These are phyloP conservation scores for Pseudocercospora pini-densiflorae DNA, from an alignment of 2,329 filamentous ascomycete species.

Conservation along the genomic window DNA sequence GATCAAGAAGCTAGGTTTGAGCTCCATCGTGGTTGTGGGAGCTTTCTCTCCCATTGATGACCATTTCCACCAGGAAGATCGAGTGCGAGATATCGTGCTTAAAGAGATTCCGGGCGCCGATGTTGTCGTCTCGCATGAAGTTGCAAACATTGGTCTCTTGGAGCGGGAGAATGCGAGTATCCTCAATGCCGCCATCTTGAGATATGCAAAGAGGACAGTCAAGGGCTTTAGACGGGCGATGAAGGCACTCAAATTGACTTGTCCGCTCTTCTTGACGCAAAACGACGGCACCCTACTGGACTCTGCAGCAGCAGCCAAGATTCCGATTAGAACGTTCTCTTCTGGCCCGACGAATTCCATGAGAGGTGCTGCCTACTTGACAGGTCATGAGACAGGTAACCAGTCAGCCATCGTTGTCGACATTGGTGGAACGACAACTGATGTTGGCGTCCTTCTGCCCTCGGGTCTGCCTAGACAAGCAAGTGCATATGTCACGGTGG, in stretches of 20 bases:
- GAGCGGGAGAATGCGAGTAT: conserved; percentile 58
- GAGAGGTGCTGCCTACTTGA: conserved; percentile 62
- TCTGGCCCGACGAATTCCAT: conserved; percentile 60
- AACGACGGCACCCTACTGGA: conserved; percentile 58
- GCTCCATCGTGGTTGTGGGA: conserved; percentile 59
- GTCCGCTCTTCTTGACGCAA: conserved; percentile 57
- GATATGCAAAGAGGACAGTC: conserved; percentile 53
- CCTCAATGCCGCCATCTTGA: conserved; percentile 54
- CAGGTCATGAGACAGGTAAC: conserved; percentile 39
- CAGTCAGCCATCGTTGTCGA: conserved; percentile 61
- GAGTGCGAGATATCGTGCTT: conserved; percentile 54
- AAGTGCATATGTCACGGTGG: conserved; percentile 64
- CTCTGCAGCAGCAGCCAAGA: conserved; percentile 50
- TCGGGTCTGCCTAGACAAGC: conserved; percentile 67
- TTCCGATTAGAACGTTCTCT: conserved; percentile 58
- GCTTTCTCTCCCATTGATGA: conserved; percentile 64
- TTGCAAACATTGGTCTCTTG: conserved; percentile 56
- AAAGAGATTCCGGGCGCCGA: conserved; percentile 53
- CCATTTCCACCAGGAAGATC: conserved; percentile 56
- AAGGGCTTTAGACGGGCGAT: conserved; percentile 53
- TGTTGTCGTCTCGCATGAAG: conserved; percentile 56
- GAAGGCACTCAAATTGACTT: conserved; percentile 49
- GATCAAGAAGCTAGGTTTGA: conserved; percentile 51
- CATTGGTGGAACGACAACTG: conserved; percentile 68
- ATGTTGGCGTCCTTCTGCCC: conserved; percentile 63